Conservation (phyloP, 2,329 filamentous ascomycete genomes). For the Akanthomyces dipterigenus region DNA sequence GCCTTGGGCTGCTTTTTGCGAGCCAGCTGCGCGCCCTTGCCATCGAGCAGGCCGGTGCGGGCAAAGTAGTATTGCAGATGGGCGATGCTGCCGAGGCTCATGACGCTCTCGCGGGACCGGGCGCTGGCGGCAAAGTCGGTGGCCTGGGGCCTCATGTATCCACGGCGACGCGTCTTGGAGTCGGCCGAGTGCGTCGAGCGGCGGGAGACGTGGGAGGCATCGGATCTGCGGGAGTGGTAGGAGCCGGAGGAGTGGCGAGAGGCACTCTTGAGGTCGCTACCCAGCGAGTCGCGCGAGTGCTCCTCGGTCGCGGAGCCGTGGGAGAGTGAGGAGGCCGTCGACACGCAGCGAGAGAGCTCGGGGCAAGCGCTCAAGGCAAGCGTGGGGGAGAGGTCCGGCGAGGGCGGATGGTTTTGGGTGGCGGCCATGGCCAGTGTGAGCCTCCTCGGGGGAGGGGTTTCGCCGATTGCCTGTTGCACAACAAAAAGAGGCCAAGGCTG, state of each 20-base stretch:
- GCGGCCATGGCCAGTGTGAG: constrained; percentile 26
- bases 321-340: constrained; percentile 53
- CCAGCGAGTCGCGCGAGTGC: constrained; percentile 46
- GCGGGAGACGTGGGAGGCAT: constrained; percentile 33
- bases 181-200: constrained; percentile 41
- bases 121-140: constrained; percentile 89
- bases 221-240: constrained; percentile 40
- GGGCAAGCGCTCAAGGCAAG: constrained; percentile 54
- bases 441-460: background rate
- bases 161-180: constrained; percentile 52
- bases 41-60: constrained; percentile 84
- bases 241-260: constrained; percentile 61
- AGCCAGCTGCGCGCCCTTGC: constrained; percentile 80
- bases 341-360: constrained; percentile 57
- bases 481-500: background rate
- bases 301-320: constrained; percentile 46
- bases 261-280: constrained; percentile 42
- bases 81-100: constrained; percentile 92
- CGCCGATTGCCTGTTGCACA: background rate
- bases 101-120: constrained; percentile 83
- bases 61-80: constrained; percentile 99
- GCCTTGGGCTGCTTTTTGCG: constrained; percentile 60
- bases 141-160: constrained; percentile 81
- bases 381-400: constrained; percentile 56
- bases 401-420: constrained; percentile 44